Evolutionary conservation across 2,329 filamentous ascomycete species (phyloP).

Genomic region (Penicillium sp.): DNA sequence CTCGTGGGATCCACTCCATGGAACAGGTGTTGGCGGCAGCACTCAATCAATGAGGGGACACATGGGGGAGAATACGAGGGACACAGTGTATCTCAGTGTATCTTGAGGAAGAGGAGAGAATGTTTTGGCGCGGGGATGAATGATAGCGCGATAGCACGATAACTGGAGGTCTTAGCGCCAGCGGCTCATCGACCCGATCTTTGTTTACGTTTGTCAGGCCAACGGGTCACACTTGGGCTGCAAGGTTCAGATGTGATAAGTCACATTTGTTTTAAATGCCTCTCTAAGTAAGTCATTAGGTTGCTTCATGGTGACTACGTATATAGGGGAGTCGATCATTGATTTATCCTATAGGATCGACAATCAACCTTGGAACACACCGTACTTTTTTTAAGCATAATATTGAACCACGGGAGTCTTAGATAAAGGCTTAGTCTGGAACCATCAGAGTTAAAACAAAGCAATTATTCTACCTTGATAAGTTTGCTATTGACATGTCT

Average conservation of each 20-base stretch:
- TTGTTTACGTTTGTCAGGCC: constrained; percentile 21
- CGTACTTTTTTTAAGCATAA: background rate
- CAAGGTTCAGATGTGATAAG: constrained; percentile 14
- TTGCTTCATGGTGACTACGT: too few species aligned
- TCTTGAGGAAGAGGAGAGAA: background rate
- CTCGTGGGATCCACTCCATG: constrained; percentile 19
- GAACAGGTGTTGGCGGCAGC: constrained; percentile 5
- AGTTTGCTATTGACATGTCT: background rate
- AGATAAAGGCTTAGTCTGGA: background rate
- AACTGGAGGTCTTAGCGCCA: constrained; percentile 18
- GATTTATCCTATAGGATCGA: background rate
- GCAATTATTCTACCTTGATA: background rate
- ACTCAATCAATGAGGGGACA: constrained; percentile 6
- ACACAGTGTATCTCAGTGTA: constrained; percentile 1
- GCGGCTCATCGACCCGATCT: constrained; percentile 7
- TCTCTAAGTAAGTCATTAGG: too few species aligned
- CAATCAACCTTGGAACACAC: background rate
- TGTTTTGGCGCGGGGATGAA: constrained; percentile 21
- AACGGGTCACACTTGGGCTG: constrained; percentile 15
- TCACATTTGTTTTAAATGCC: constrained; percentile 4
- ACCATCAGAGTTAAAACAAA: background rate
- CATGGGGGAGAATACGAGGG: constrained; percentile 1
- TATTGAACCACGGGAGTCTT: background rate
- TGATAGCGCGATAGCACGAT: constrained; percentile 24
- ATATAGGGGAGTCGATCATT: background rate